A percentile compares a stretch with the other conserved stretches of the same genome.
Evolutionary conservation across 2,329 filamentous ascomycete species (phyloP).

Genomic region (Meredithiella fracta): DNA sequence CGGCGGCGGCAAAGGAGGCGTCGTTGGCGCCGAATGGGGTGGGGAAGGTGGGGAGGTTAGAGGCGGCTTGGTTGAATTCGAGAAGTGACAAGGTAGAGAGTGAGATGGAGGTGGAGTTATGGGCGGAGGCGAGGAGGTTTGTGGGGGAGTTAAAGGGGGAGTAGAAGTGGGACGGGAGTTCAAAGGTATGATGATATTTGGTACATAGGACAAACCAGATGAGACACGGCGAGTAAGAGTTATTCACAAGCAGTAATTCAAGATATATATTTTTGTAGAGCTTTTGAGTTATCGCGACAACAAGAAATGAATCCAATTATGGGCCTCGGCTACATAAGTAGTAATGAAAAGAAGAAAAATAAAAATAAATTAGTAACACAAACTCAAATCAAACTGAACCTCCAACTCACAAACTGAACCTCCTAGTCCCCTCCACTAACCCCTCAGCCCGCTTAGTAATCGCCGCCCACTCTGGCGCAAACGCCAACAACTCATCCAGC

Average conservation of each 20-base stretch:
- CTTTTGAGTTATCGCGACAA: background rate
- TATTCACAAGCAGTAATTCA: no score
- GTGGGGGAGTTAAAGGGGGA: conserved; percentile 19
- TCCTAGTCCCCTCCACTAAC: conserved; percentile 63
- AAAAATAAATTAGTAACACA: background rate
- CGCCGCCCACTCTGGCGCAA: conserved; percentile 63
- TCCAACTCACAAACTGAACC: conserved; percentile 37
- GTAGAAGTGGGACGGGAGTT: background rate
- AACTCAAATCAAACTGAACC: no score
- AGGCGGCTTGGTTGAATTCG: conserved; percentile 82
- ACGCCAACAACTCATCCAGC: conserved; percentile 62
- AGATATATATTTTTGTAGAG: no score
- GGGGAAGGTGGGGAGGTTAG: conserved; percentile 45
- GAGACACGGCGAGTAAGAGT: no score
- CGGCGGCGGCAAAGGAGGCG: conserved; percentile 15
- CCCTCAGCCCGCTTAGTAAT: conserved; percentile 62
- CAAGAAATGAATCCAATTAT: background rate
- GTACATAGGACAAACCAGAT: no score
- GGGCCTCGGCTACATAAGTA: background rate
- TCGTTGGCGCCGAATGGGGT: conserved; percentile 37
- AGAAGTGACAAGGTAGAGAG: conserved; percentile 65
- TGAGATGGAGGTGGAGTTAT: conserved; percentile 70
- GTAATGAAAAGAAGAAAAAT: conserved; percentile 2
- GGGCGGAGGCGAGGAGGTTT: conserved; percentile 31
- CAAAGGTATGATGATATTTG: background rate